Evolutionary conservation across 176 grass and related monocot species (phyloP).

Genomic region (Elymus sibiricus): DNA sequence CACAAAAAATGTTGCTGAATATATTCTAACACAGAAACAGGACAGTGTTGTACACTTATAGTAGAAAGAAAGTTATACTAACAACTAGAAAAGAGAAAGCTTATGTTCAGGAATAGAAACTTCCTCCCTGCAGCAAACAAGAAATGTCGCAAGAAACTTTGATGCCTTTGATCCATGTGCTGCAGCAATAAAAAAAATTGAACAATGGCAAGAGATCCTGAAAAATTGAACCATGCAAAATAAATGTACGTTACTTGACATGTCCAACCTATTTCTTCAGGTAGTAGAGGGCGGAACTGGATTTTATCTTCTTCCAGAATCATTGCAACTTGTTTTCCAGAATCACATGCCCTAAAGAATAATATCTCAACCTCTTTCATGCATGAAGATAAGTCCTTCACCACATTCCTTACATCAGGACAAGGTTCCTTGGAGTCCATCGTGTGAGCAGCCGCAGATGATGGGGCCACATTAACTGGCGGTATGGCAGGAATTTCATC

Average conservation of each 20-base stretch:
- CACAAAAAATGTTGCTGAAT: neutral
- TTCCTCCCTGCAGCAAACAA: constrained; percentile 55
- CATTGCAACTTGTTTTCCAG: constrained; percentile 52
- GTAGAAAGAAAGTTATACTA: neutral
- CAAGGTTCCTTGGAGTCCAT: constrained; percentile 16
- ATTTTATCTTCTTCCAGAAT: constrained; percentile 70
- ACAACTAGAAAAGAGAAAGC: neutral
- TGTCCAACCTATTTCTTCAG: constrained; percentile 59
- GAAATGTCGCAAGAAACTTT: constrained; percentile 37
- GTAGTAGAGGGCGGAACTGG: constrained; percentile 51
- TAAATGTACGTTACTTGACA: neutral
- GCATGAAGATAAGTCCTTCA: constrained; percentile 38
- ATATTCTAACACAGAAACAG: neutral
- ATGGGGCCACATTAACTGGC: neutral
- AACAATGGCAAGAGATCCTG: neutral
- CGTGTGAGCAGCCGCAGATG: neutral
- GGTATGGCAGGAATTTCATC: neutral
- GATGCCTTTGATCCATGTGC: constrained; percentile 40
- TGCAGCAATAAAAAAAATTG: constrained; percentile 19
- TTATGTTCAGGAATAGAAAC: constrained; percentile 49
- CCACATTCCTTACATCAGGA: neutral
- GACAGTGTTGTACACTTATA: neutral
- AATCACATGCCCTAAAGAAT: constrained; percentile 57
- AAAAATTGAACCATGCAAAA: constrained; percentile 4
- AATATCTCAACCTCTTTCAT: constrained; percentile 63